Conservation (phyloP, 106 monocot species). For the Acanthochlamys bracteata region DNA sequence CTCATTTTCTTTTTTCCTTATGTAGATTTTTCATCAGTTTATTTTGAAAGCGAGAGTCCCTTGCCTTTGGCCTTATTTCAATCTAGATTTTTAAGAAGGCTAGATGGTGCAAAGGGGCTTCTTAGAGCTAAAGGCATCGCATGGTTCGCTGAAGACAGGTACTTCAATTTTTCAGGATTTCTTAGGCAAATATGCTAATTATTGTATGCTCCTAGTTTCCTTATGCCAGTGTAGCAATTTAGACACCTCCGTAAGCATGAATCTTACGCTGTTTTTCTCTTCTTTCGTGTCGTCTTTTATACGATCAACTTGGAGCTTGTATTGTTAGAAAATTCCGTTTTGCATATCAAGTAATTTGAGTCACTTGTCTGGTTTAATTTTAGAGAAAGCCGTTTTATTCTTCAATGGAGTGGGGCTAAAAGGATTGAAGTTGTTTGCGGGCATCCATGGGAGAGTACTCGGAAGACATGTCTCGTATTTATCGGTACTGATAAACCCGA, state of each 20-base stretch:
- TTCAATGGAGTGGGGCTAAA: slow-evolving; percentile 58
- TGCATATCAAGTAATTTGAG: too few relatives aligned
- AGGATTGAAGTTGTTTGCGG: slow-evolving; percentile 45
- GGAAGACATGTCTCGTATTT: slow-evolving; percentile 39
- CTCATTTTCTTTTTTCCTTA: too few relatives aligned
- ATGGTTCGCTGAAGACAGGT: slow-evolving; percentile 55
- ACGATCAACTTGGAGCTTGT: too few relatives aligned
- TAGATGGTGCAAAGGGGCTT: slow-evolving; percentile 23
- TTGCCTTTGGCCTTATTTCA: slow-evolving; percentile 34
- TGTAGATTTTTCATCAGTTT: slow-evolving; percentile 24
- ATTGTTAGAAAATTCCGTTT: too few relatives aligned
- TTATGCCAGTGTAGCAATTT: too few relatives aligned
- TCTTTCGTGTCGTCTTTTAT: too few relatives aligned
- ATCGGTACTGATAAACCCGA: slow-evolving; percentile 36
- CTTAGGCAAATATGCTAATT: too few relatives aligned
- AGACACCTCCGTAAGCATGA: too few relatives aligned
- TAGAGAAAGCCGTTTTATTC: slow-evolving; percentile 39
- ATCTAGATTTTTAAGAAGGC: slow-evolving; percentile 20
- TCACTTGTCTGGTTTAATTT: too few relatives aligned
- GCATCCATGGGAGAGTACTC: slow-evolving; percentile 35
- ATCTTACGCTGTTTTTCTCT: too few relatives aligned
- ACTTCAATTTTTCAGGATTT: neutral
- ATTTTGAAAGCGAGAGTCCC: slow-evolving; percentile 39
- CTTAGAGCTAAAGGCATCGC: slow-evolving; percentile 47
- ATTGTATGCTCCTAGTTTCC: too few relatives aligned